Conservation (phyloP, 495 filamentous ascomycete genomes). For the Aspergillus homomorphus region DNA sequence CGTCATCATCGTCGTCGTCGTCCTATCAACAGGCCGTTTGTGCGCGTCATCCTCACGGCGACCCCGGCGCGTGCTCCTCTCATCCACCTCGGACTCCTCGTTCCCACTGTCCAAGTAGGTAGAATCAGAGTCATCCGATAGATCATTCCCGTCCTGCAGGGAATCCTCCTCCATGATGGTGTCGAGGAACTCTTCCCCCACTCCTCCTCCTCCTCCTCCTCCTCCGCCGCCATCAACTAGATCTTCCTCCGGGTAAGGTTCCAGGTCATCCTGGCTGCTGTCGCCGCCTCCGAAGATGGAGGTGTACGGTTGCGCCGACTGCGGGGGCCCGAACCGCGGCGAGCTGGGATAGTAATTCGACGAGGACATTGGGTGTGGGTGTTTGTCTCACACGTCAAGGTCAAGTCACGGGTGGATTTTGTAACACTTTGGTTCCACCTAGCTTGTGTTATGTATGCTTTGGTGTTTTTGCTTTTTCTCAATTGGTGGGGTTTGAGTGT, state of each 20-base stretch:
- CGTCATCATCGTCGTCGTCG: no score
- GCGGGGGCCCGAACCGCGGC: slow-evolving; percentile 28
- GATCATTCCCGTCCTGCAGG: slow-evolving; percentile 17
- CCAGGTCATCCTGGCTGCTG: slow-evolving; percentile 24
- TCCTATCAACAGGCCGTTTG: no score
- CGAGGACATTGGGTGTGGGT: slow-evolving; percentile 38
- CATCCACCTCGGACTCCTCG: background rate
- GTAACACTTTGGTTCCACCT: no score
- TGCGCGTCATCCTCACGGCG: no score
- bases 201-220: slow-evolving; percentile 1
- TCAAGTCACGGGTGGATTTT: no score
- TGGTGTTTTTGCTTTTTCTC: no score
- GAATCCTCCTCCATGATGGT: slow-evolving; percentile 22
- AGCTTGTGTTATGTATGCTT: no score
- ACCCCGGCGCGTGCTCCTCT: no score
- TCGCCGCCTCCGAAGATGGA: slow-evolving; percentile 38
- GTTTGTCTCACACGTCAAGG: no score
- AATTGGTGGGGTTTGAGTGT: no score
- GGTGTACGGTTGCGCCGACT: slow-evolving; percentile 35
- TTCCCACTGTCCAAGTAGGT: slow-evolving; percentile 20
- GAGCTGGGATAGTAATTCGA: slow-evolving; percentile 8
- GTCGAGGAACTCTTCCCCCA: slow-evolving; percentile 24
- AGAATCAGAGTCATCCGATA: slow-evolving; percentile 21
- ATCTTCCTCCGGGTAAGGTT: slow-evolving; percentile 5
- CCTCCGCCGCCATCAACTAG: background rate